These are phyloP conservation scores for Geosmithia putterillii DNA, from an alignment of 2,329 filamentous ascomycete species.

Conservation along the genomic window DNA sequence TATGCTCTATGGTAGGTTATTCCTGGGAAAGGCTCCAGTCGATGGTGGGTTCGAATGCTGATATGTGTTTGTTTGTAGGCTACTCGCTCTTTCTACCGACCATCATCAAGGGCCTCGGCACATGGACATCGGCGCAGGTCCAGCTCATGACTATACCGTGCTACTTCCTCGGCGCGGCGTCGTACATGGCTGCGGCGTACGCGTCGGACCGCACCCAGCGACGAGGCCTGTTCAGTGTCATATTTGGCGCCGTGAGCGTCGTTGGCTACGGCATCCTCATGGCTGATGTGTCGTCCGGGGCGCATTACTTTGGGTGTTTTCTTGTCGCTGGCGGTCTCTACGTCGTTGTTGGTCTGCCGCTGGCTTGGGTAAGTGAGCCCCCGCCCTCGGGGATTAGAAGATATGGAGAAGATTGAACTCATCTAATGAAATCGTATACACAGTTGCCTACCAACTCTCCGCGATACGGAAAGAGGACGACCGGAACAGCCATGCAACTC, in stretches of 20 bases:
- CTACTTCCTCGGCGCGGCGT: slow-evolving; percentile 59
- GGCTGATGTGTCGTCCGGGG: slow-evolving; percentile 43
- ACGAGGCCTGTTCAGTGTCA: slow-evolving; percentile 50
- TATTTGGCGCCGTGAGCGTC: slow-evolving; percentile 50
- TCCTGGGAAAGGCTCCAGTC: background rate
- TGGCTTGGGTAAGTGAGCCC: slow-evolving; percentile 38
- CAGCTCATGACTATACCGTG: slow-evolving; percentile 70
- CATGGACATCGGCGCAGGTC: slow-evolving; percentile 50
- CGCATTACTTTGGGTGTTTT: slow-evolving; percentile 65
- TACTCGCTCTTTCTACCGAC: slow-evolving; percentile 70
- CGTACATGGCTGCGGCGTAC: slow-evolving; percentile 53
- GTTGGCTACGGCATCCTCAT: slow-evolving; percentile 59
- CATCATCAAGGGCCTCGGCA: slow-evolving; percentile 52
- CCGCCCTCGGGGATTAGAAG: too few species aligned
- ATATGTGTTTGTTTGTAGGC: slow-evolving; percentile 23
- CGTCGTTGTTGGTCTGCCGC: slow-evolving; percentile 38
- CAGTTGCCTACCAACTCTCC: slow-evolving; percentile 54
- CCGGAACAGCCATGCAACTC: slow-evolving; percentile 58
- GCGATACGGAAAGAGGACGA: slow-evolving; percentile 64
- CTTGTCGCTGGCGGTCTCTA: slow-evolving; percentile 64
- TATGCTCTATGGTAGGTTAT: slow-evolving; percentile 52
- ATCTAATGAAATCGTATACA: slow-evolving; percentile 11
- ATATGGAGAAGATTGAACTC: too few species aligned
- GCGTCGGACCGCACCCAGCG: slow-evolving; percentile 56
- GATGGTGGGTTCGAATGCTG: background rate